These are phyloP conservation scores for Metarhizium guizhouense DNA, from an alignment of 2,329 filamentous ascomycete genomes.

Conservation along the genomic window DNA sequence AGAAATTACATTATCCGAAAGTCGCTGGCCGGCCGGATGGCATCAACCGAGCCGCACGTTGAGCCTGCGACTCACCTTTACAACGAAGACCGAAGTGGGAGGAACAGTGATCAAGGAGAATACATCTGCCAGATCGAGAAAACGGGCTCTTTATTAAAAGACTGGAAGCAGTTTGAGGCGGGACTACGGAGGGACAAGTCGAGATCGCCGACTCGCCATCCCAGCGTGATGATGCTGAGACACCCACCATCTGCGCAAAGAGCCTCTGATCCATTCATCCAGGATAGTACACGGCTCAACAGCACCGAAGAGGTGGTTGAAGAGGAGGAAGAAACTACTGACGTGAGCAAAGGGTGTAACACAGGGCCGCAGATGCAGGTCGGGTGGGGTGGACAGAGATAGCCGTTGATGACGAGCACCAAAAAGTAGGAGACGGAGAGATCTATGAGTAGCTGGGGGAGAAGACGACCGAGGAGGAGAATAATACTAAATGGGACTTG, in stretches of 20 bases:
- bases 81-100: background rate
- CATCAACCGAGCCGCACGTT: constrained; percentile 7
- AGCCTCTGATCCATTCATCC: background rate
- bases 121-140: constrained; percentile 4
- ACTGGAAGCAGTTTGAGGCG: constrained; percentile 33
- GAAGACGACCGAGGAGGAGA: too few relatives aligned
- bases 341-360: background rate
- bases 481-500: too few relatives aligned
- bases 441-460: too few relatives aligned
- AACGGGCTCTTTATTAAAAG: constrained; percentile 14
- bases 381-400: background rate
- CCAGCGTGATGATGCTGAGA: constrained; percentile 12
- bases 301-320: background rate
- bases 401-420: background rate
- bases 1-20: constrained; percentile 34
- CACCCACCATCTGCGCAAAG: background rate
- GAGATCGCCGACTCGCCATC: constrained; percentile 19
- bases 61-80: background rate
- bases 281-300: background rate
- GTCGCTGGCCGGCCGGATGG: constrained; percentile 26
- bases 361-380: background rate
- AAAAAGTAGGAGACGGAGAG: background rate
- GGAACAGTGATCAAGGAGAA: background rate
- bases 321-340: too few relatives aligned
- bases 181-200: constrained; percentile 19